Evolutionary conservation across 176 grass and related monocot species (phyloP), one percentile per base, ranked within the genome.

Genomic region (Oryza glaberrima): DNA sequence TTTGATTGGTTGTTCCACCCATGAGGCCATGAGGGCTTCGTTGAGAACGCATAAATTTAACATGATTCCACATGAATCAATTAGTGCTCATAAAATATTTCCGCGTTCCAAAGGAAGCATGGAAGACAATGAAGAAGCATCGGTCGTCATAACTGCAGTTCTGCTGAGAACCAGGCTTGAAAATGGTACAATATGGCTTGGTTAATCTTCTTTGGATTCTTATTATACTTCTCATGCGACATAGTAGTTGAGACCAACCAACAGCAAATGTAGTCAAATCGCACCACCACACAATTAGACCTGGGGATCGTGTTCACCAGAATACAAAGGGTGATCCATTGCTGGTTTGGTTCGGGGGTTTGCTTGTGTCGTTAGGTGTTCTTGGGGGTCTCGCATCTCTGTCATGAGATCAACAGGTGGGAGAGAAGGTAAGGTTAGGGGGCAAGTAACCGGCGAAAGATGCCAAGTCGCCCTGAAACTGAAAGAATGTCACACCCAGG

Each of bases 281-380:
- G 79, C 79, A 63, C 67, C 84, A 69, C 58, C 88, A 25, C n/a
- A 13, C 26, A 7, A 9, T 45, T 7, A 58, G 48, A 61, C 70
- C 35, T 23, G 56, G 77, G 77, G 75, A 72, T 32, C 54, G 58
- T 63, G 54, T 73, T 40, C 4, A 67, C 69, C 61, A 68, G 36
- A 72, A 67, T 75, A 90, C 69, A 86, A 86, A 13, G 71, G 74
- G 67, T 67, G 88, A 66, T 41, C 54, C 83, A 25, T 82, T 83
- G 16, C 44, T 17, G 26, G 73, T 28, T 34, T 65, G 66, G 70
- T 44, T 34, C 36, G 7, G 11, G 67, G 67, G 11, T 10, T 86
- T 41, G 58, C 74, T 90, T 83, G 84, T 90, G 54, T 86, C 9
- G 80, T 69, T 75, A 80, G 81, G 84, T 83, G 74, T 75, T 87